Base-by-base conservation (phyloP, 2,329 filamentous ascomycete genomes). In the Phyllosticta citrichinensis region DNA sequence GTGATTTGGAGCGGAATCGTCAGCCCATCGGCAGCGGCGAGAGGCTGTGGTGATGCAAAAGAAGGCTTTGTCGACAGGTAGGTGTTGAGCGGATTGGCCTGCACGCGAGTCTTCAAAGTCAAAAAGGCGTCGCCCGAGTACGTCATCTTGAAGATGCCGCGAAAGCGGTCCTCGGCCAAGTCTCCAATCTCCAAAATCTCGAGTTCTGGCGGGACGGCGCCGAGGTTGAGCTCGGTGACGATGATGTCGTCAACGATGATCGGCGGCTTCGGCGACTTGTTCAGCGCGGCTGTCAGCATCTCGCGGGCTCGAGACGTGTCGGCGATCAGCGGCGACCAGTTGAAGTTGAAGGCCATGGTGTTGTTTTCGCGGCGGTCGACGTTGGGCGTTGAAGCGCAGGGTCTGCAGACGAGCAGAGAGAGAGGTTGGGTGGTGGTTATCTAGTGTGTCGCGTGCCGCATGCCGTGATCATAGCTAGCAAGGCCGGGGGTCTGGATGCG, bases 201-300 rank as follows among this genome's bases (percentile, higher is more conserved):
- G 69, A 99, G 79, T 71, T 97, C 91, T 11, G 94, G 94, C 55
- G 94, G 93, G 56, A 95, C 90, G 63, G 90, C 92, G 71, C 94
- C 94, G 64, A 99, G 83, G 76, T 99, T 99, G 75, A 99, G 83
- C 78, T 99, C 94, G 75, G 91, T 96, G 67, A 99, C 94, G 74
- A 97, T 84, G 77, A 99, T 97, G 76, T 99, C 94, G 82, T 97
- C 94, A 78, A 97, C 94, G 73, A 99, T 99, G 72, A 97, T 97
- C 63, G 94, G 94, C 62, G 94, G 94, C 72, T 97, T 97, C 50
- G 93, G 92, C 60, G 90, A 94, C 78, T 97, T 97, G 82, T 99
- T 99, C 70, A 99, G 82, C 40, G 94, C 94, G 62, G 89, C 87
- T 25, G 94, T 99, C 69, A 99, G 83, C 75, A 97, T 88, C 74